Evolutionary conservation across 176 grass and related monocot species (phyloP), one percentile per base, ranked within the genome.

Genomic region (Phoenix roebelenii): DNA sequence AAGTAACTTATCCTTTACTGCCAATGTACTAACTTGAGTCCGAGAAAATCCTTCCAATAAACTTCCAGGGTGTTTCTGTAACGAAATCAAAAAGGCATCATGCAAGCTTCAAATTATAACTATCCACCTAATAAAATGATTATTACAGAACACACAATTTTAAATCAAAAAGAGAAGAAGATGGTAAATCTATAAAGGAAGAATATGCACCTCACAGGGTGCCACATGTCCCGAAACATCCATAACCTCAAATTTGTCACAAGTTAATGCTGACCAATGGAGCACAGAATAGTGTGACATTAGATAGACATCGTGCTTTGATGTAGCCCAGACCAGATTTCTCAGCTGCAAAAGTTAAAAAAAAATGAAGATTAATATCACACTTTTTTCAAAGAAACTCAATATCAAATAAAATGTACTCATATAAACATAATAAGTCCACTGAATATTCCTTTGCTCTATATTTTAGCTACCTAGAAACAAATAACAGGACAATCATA

Each of bases 301-400:
- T 29, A 96, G 77, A 75, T 96, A 96, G 26, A 85, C 83, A 69
- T 96, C 86, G 54, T 96, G 80, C 64, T 72, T 90, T 78, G 90
- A 79, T 16, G 82, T 81, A 53, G 90, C 82, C 86, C 90, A 95
- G 23, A 84, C 77, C 71, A 90, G 79, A 82, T 96, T 96, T 72
- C 86, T 90, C 75, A 96, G 72, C 91, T 90, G 83, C 60, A 66
- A 55, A 70, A 73, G 35, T 44, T 12, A 44, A 44, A 2, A 44
- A 44, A 0, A 44, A 44, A 14, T 2, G 35, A 44, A 14, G 35
- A 44, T 44, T 12, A 44, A 44, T 12, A 44, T 0, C 35, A 44
- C 7, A 44, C 35, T 44, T 44, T 44, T 44, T 12, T 12, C 2
- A 44, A 44, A 44, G 10, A 12, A 44, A 44, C 7, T 44, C 35